Percentiles rank a stretch among this genome's conserved stretches.
Conservation (phyloP, 257 asterid species). For the Fraxinus americana region DNA sequence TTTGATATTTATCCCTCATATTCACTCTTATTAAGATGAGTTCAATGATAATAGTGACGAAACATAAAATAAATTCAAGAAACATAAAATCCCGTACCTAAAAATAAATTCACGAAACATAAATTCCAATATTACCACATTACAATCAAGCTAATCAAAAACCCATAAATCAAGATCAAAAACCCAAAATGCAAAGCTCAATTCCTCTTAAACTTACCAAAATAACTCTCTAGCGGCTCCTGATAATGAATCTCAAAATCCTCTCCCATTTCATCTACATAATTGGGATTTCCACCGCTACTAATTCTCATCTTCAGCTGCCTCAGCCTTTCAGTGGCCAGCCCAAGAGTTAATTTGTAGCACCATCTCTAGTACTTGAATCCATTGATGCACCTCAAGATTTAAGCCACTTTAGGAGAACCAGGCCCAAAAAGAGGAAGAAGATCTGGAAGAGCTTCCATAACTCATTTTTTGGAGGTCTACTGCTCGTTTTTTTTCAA, state of each 20-base stretch:
- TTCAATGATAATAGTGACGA: too few relatives aligned
- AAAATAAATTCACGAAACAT: too few relatives aligned
- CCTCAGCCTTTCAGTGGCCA: conserved; percentile 82
- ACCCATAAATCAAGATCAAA: conserved; percentile 75
- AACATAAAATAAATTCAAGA: too few relatives aligned
- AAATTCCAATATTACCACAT: too few relatives aligned
- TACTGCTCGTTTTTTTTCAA: conserved; percentile 74
- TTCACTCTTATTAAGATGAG: too few relatives aligned
- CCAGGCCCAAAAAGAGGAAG: conserved; percentile 68
- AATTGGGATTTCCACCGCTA: conserved; percentile 34
- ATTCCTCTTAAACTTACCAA: conserved; percentile 91
- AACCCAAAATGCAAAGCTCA: conserved; percentile 92
- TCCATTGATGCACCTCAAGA: conserved; percentile 90
- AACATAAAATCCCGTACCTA: too few relatives aligned
- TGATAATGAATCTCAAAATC: too few relatives aligned
- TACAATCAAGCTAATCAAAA: too few relatives aligned
- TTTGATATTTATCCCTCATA: too few relatives aligned
- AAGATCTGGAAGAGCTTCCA: conserved; percentile 87
- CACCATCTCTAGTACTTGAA: conserved; percentile 93
- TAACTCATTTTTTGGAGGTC: conserved; percentile 83
- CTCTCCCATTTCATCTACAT: conserved; percentile 39
- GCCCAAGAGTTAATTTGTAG: conserved; percentile 85
- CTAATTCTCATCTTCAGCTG: conserved; percentile 55
- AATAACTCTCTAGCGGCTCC: conserved; percentile 95
- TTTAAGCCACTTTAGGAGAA: conserved; percentile 78